These are phyloP conservation scores for Trichoderma cornu-damae DNA, from an alignment of 2,329 filamentous ascomycete genomes.

Conservation along the genomic window DNA sequence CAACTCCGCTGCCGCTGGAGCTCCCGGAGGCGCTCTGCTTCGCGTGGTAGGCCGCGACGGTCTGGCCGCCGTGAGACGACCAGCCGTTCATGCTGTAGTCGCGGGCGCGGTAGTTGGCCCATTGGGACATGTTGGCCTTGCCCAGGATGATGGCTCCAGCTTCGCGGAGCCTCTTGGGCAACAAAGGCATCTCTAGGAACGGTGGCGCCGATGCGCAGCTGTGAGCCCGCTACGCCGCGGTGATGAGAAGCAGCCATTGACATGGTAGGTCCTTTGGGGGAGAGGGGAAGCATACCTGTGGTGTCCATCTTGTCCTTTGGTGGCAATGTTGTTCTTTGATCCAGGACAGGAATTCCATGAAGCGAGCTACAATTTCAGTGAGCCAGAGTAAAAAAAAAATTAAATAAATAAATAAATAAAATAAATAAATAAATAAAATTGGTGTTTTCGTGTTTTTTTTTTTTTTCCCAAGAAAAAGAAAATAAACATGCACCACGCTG, in stretches of 20 bases:
- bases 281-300: conserved; percentile 28
- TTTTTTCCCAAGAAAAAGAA: too few relatives aligned
- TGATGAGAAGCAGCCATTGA: not conserved
- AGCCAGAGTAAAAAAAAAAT: not conserved
- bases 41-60: conserved; percentile 54
- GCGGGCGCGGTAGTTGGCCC: conserved; percentile 55
- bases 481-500: not conserved
- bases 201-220: conserved; percentile 50
- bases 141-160: conserved; percentile 59
- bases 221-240: conserved; percentile 46
- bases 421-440: too few relatives aligned
- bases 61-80: conserved; percentile 59
- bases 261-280: not conserved
- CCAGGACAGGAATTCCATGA: conserved; percentile 58
- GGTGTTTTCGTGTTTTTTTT: too few relatives aligned
- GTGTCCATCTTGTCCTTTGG: conserved; percentile 56
- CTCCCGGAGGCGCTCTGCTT: conserved; percentile 57
- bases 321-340: conserved; percentile 65
- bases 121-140: conserved; percentile 59
- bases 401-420: too few relatives aligned
- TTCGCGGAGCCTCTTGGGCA: conserved; percentile 51
- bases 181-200: conserved; percentile 53
- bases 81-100: conserved; percentile 56
- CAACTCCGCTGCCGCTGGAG: conserved; percentile 57
- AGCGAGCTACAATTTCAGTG: conserved; percentile 35